Evolutionary conservation across 2,329 filamentous ascomycete species (phyloP), one percentile per base, ranked within the genome.

Genomic region (Davidsoniella australis): DNA sequence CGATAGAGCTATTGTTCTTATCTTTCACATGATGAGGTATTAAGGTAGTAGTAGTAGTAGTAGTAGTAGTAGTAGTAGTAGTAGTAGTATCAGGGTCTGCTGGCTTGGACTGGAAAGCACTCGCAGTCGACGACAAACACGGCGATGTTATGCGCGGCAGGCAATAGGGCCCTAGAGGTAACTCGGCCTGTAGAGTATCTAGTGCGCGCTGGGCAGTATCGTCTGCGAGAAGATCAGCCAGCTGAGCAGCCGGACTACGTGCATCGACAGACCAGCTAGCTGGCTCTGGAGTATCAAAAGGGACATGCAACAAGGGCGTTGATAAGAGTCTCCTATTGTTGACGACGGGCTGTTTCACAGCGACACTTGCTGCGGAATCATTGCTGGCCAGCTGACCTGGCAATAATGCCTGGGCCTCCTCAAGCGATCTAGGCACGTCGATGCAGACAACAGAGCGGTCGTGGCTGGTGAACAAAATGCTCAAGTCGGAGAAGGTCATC

Each of bases 391-490:
- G 52, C 33, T 66, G 56, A 26, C 62, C 63, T 5, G 64, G 59
- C 41, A 26, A 8, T 10, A 65, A 64, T 33, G 70, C 68, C 62
- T 87, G 83, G 16, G 75, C 76, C 53, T 75, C 68, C 55, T 82
- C 78, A 38, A 87, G 73, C 1, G 83, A 84, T 16, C 68, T 66
- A 20, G 83, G 82, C 42, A 86, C 73, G 57, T 88, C 83, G 47
- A 87, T 61, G 23, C 86, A 60, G 18, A 75, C 66, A 48, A 80
- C 62, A 42, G 71, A 67, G 45, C 63, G 58, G 55, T 63, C 59
- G 4, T 43, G 38, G 54, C 53, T 62, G 45, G 60, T 57, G 52
- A 59, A 66, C 47, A 67, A 58, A 20, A 65, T 51, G 16, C 61
- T 63, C 2, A 60, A 56, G 10, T 53, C 12, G 14, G 29, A 33